Percentiles rank a stretch among this genome's conserved stretches.
These are phyloP conservation scores for Davidsoniella neocaledoniae DNA, from an alignment of 2,329 filamentous ascomycete species.

Conservation along the genomic window DNA sequence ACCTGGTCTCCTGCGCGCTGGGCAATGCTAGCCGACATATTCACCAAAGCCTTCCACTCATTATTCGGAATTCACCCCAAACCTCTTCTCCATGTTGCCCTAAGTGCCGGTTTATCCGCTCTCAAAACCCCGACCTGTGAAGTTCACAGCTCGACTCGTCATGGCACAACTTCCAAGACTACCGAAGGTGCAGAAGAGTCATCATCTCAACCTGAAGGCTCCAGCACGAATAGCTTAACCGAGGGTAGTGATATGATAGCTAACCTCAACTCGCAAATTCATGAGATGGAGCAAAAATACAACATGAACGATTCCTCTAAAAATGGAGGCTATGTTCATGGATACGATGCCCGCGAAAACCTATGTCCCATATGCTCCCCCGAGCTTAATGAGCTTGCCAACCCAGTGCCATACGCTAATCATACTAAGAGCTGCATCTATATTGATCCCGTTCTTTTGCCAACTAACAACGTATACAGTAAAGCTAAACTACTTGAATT, in stretches of 20 bases:
- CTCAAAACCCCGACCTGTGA: conserved; percentile 94
- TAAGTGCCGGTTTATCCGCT: conserved; percentile 80
- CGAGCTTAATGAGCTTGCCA: conserved; percentile 81
- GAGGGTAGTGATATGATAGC: too few relatives aligned
- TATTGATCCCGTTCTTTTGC: conserved; percentile 68
- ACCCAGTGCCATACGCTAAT: conserved; percentile 81
- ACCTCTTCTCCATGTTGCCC: conserved; percentile 76
- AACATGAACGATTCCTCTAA: too few relatives aligned
- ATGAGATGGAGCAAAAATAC: too few relatives aligned
- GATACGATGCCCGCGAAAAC: conserved; percentile 13
- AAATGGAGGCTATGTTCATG: neutral
- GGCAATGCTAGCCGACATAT: conserved; percentile 59
- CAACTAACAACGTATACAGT: conserved; percentile 77
- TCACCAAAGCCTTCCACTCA: conserved; percentile 71
- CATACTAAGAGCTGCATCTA: conserved; percentile 91
- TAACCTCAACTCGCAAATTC: too few relatives aligned
- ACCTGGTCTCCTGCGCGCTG: conserved; percentile 64
- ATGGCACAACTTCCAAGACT: conserved; percentile 18
- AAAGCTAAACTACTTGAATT: conserved; percentile 55
- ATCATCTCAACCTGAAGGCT: too few relatives aligned
- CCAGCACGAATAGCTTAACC: too few relatives aligned
- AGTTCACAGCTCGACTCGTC: conserved; percentile 29
- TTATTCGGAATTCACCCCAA: conserved; percentile 68
- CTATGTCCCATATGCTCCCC: conserved; percentile 93
- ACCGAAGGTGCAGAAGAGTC: neutral